These are phyloP conservation scores for Alternaria sp. DNA, from an alignment of 2,329 filamentous ascomycete species.

Conservation along the genomic window DNA sequence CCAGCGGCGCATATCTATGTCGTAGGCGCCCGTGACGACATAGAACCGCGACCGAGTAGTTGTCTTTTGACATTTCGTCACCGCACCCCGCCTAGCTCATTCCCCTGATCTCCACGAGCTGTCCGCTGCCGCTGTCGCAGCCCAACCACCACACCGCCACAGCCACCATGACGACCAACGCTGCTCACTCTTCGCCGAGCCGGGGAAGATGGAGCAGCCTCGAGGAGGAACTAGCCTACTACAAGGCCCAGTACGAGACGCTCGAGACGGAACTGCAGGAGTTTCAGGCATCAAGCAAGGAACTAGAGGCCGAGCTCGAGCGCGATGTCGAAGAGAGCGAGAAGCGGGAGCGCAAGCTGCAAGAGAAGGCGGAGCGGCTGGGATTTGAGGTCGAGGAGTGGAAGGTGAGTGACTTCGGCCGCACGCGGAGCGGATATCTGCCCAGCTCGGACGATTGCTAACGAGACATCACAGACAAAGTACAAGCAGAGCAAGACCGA, in stretches of 20 bases:
- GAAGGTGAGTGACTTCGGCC: constrained; percentile 72
- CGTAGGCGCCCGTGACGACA: constrained; percentile 12
- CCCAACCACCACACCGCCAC: constrained; percentile 40
- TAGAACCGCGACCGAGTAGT: neutral
- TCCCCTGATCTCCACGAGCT: constrained; percentile 36
- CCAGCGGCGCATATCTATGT: constrained; percentile 11
- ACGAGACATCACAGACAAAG: constrained; percentile 71
- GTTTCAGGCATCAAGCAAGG: constrained; percentile 92
- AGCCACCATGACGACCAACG: constrained; percentile 31
- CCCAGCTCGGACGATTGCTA: constrained; percentile 2
- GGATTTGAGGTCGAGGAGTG: constrained; percentile 95
- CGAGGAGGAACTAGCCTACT: constrained; percentile 87
- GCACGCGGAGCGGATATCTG: neutral
- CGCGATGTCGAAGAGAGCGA: constrained; percentile 96
- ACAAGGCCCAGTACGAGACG: constrained; percentile 94
- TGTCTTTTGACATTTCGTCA: constrained; percentile 15
- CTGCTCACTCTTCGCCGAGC: constrained; percentile 39
- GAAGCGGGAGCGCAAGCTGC: constrained; percentile 84
- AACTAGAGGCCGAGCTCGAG: constrained; percentile 92
- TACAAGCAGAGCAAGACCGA: constrained; percentile 95
- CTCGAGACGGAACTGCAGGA: constrained; percentile 91
- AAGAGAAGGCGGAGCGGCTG: constrained; percentile 85
- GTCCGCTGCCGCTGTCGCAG: constrained; percentile 25
- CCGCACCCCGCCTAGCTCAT: constrained; percentile 30
- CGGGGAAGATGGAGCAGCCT: constrained; percentile 45